These are phyloP conservation scores for Avena insularis DNA, from an alignment of 176 grass and related monocot species.

Conservation along the genomic window DNA sequence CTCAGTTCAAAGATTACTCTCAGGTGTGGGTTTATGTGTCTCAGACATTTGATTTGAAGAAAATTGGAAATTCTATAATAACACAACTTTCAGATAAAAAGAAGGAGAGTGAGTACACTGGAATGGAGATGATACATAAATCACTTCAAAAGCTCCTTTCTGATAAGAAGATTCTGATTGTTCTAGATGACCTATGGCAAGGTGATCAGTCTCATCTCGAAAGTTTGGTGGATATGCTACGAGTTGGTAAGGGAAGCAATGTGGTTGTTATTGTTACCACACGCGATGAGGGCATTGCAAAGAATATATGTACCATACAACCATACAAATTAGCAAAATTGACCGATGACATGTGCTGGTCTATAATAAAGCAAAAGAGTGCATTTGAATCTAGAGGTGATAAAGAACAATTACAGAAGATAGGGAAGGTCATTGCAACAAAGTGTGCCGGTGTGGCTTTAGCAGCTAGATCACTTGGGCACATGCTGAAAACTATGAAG, in stretches of 20 bases:
- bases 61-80: conserved; percentile 19
- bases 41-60: conserved; percentile 26
- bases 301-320: neutral
- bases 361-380: neutral
- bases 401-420: neutral
- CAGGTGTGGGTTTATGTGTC: conserved; percentile 45
- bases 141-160: neutral
- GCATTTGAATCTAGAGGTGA: neutral
- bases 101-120: neutral
- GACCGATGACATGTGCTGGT: neutral
- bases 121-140: neutral
- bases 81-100: neutral
- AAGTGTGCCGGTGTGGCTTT: neutral
- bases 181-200: conserved; percentile 47
- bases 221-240: fast-evolving
- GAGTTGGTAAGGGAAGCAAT: neutral
- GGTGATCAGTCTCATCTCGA: neutral
- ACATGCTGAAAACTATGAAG: neutral
- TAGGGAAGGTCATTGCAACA: neutral
- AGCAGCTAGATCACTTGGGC: neutral
- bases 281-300: neutral
- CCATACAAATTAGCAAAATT: neutral
- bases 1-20: neutral
- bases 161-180: neutral
- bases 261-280: neutral